Evolutionary conservation across 2,329 filamentous ascomycete species (phyloP).

Genomic region (Microdochium trichocladiopsis): DNA sequence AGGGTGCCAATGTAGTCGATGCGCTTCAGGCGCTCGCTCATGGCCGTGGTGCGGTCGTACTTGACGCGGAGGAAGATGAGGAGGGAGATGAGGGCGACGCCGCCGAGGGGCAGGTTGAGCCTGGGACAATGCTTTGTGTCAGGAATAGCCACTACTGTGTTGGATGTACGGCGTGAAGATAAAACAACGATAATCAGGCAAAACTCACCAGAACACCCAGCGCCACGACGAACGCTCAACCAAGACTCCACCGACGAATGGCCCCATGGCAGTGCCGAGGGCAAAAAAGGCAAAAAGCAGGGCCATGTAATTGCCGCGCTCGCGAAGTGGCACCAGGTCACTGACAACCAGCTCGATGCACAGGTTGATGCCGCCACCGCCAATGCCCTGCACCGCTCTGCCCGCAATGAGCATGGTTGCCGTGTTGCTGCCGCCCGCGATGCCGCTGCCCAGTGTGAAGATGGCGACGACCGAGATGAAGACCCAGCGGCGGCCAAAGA

Average conservation of each 20-base stretch:
- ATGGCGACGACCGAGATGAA: conserved; percentile 30
- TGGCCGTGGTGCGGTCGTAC: conserved; percentile 4
- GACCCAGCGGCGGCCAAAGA: conserved; percentile 37
- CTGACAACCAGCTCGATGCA: conserved; percentile 40
- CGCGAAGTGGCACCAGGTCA: conserved; percentile 40
- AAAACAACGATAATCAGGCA: background rate
- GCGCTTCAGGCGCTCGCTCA: conserved; percentile 9
- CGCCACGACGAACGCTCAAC: conserved; percentile 26
- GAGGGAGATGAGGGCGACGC: conserved; percentile 13
- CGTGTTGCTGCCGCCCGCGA: conserved; percentile 33
- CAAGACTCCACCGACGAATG: conserved; percentile 21
- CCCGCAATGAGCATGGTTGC: conserved; percentile 34
- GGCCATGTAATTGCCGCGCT: conserved; percentile 34
- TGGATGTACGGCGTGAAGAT: background rate
- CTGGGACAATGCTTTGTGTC: background rate
- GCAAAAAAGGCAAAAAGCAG: conserved; percentile 24
- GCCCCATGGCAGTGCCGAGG: conserved; percentile 24
- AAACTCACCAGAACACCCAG: conserved; percentile 26
- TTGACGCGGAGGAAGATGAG: conserved; percentile 23
- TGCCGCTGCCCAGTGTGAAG: conserved; percentile 39
- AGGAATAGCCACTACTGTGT: background rate
- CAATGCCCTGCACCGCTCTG: conserved; percentile 32
- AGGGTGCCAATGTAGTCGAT: conserved; percentile 29
- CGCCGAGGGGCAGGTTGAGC: conserved; percentile 21
- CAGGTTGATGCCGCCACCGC: conserved; percentile 24